Percentiles rank a stretch among this genome's conserved stretches.
phyloP scores from a whole-genome alignment of 768 basidiomycete species.

The Lyophyllum atratum region DNA sequence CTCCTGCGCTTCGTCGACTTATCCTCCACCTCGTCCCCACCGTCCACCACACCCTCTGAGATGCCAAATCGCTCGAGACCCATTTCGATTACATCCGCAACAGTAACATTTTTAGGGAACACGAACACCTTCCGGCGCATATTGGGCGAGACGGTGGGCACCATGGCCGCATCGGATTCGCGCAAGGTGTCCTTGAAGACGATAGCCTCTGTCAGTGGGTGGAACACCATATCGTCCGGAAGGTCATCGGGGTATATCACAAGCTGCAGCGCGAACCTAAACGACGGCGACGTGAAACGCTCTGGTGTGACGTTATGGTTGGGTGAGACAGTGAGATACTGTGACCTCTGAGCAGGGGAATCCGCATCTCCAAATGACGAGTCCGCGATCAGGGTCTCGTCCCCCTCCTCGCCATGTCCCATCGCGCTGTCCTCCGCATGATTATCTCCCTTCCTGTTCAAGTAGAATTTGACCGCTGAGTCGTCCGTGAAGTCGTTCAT shows the following conservation, averaged over 20 bases:
- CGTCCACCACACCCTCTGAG: slow-evolving; percentile 95
- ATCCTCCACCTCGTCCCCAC: slow-evolving; percentile 97
- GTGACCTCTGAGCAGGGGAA: slow-evolving; percentile 29
- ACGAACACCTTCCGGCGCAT: slow-evolving; percentile 82
- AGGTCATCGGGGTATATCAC: slow-evolving; percentile 88
- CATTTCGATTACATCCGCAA: slow-evolving; percentile 94
- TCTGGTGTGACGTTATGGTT: slow-evolving; percentile 58
- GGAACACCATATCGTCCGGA: slow-evolving; percentile 94
- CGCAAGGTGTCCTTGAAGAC: slow-evolving; percentile 80
- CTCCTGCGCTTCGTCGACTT: slow-evolving; percentile 83
- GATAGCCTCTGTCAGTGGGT: slow-evolving; percentile 89
- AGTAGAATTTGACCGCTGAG: slow-evolving; percentile 94
- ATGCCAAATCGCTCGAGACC: slow-evolving; percentile 95
- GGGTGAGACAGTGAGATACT: slow-evolving; percentile 45
- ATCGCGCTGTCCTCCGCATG: slow-evolving; percentile 40
- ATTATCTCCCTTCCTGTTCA: slow-evolving; percentile 63
- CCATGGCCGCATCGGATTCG: slow-evolving; percentile 46
- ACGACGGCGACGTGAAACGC: slow-evolving; percentile 80
- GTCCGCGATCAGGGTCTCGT: slow-evolving; percentile 43
- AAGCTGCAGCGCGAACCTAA: slow-evolving; percentile 84
- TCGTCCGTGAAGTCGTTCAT: slow-evolving; percentile 99
- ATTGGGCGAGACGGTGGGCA: slow-evolving; percentile 57
- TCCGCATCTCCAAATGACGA: slow-evolving; percentile 32
- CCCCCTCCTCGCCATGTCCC: slow-evolving; percentile 38
- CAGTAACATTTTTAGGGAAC: slow-evolving; percentile 93